phyloP scores from a whole-genome alignment of 2,329 filamentous ascomycete genomes.

The Venturia asperata region DNA sequence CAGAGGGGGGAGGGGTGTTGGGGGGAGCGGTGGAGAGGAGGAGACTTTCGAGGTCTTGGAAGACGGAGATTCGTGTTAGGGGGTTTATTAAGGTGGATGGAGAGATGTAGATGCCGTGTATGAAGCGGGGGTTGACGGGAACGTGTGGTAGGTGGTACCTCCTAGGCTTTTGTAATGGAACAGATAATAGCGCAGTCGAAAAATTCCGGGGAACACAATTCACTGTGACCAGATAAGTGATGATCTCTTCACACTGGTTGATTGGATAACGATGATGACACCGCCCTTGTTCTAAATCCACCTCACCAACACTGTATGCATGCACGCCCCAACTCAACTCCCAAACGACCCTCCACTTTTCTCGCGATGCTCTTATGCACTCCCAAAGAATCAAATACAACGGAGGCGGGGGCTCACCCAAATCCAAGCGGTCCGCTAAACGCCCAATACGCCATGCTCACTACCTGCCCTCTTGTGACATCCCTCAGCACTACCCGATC shows the following conservation, averaged over 20 bases:
- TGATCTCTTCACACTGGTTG: neutral
- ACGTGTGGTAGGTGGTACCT: too few species aligned
- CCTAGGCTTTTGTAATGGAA: too few species aligned
- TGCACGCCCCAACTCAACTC: too few species aligned
- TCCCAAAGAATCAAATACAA: neutral
- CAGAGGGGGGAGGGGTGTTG: neutral
- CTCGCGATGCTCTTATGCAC: neutral
- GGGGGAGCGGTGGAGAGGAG: neutral
- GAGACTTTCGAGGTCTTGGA: neutral
- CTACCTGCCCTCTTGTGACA: neutral
- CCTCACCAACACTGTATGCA: neutral
- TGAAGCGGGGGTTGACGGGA: too few species aligned
- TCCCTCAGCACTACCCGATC: neutral
- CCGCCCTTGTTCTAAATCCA: neutral
- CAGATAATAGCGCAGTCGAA: too few species aligned
- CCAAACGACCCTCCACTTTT: neutral
- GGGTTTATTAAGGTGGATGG: neutral
- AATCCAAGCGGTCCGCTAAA: constrained; percentile 3
- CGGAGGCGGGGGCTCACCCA: neutral
- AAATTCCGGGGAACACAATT: too few species aligned
- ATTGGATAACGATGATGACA: neutral
- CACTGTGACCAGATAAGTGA: neutral
- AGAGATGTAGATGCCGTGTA: neutral
- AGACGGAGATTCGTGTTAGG: neutral
- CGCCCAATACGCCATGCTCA: constrained; percentile 8